Evolutionary conservation across 2,329 filamentous ascomycete species (phyloP).

Genomic region (Aspergillus persii): DNA sequence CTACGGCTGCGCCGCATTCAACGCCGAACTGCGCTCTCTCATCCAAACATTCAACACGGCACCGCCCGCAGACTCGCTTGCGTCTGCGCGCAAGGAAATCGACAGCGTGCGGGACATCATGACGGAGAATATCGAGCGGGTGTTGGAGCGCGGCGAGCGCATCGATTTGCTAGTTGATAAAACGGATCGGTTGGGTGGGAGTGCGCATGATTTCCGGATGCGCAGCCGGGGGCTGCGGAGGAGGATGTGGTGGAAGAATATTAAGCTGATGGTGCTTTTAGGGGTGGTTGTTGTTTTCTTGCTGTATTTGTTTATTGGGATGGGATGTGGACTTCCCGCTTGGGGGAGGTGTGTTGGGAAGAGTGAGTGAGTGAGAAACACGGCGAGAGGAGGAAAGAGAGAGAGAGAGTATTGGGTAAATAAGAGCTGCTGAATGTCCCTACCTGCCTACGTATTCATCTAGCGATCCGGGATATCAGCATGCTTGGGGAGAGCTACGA

Average conservation of each 20-base stretch:
- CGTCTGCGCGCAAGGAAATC: conserved; percentile 82
- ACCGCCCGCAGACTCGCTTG: conserved; percentile 74
- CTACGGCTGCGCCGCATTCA: conserved; percentile 89
- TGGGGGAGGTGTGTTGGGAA: conserved; percentile 45
- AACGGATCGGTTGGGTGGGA: conserved; percentile 86
- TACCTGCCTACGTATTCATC: no score
- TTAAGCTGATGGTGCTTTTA: conserved; percentile 85
- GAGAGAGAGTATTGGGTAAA: no score
- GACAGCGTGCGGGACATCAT: conserved; percentile 90
- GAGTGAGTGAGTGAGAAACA: conserved; percentile 3
- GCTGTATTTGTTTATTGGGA: conserved; percentile 68
- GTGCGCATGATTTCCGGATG: conserved; percentile 84
- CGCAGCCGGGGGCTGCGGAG: conserved; percentile 81
- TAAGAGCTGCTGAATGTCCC: no score
- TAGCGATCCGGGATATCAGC: no score
- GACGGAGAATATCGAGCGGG: conserved; percentile 90
- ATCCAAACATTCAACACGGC: conserved; percentile 85
- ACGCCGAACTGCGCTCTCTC: conserved; percentile 69
- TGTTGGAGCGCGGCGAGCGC: conserved; percentile 85
- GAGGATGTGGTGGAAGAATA: conserved; percentile 99
- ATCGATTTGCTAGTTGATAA: conserved; percentile 95
- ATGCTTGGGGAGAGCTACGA: no score
- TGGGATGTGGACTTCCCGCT: conserved; percentile 68
- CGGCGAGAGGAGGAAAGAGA: no score
- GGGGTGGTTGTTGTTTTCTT: conserved; percentile 67